phyloP scores from a whole-genome alignment of 352 stramenopile genomes.

The Peronospora belbahrii region DNA sequence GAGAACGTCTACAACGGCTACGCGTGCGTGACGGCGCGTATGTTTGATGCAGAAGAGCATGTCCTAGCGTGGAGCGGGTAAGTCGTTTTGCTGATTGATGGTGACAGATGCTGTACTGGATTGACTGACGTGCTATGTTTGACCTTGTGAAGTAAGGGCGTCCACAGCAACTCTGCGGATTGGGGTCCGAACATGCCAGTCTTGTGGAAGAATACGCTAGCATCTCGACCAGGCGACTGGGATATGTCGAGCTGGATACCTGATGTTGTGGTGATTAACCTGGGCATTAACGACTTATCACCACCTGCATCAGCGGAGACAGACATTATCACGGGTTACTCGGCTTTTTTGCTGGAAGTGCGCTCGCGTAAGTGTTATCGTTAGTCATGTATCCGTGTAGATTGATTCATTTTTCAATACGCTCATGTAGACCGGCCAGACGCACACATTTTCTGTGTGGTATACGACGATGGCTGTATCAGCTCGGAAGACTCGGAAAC shows the following conservation, averaged over 20 bases:
- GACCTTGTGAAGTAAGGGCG: constrained; percentile 50
- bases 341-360: constrained; percentile 64
- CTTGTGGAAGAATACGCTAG: constrained; percentile 83
- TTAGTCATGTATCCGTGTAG: background rate
- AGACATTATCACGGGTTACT: constrained; percentile 75
- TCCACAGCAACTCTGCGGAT: constrained; percentile 80
- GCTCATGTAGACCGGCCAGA: constrained; percentile 50
- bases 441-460: constrained; percentile 82
- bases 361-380: constrained; percentile 48
- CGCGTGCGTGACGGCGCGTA: constrained; percentile 72
- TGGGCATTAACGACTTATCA: constrained; percentile 80
- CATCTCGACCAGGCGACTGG: constrained; percentile 56
- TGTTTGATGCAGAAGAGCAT: constrained; percentile 82
- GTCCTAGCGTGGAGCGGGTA: constrained; percentile 81
- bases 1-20: constrained; percentile 86
- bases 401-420: background rate
- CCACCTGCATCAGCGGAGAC: constrained; percentile 76
- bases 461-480: constrained; percentile 77
- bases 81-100: constrained; percentile 1
- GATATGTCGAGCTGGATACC: constrained; percentile 71
- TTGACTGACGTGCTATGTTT: constrained; percentile 1
- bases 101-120: background rate
- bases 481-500: constrained; percentile 67
- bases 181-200: constrained; percentile 76
- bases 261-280: constrained; percentile 80